A percentile compares a stretch with the other conserved stretches of the same genome.
Conservation (phyloP, 805 yeast species). For the Tetrapisispora fleetii region DNA sequence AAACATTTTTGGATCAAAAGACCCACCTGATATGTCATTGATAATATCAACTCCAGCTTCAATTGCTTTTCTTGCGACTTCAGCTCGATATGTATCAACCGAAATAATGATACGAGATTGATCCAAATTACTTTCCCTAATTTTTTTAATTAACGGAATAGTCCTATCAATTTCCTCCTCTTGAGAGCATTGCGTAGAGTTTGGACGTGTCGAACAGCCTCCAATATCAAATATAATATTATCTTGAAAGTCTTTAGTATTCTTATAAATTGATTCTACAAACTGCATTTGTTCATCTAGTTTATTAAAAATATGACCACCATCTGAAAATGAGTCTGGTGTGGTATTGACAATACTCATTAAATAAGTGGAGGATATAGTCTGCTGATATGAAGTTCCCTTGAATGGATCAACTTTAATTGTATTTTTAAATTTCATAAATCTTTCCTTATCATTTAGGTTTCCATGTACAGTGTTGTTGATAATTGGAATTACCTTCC, state of each 20-base stretch:
- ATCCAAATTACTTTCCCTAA: slow-evolving; percentile 36
- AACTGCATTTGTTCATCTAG: slow-evolving; percentile 34
- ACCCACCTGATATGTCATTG: slow-evolving; percentile 83
- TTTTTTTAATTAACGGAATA: slow-evolving; percentile 54
- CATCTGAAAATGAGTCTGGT: slow-evolving; percentile 94
- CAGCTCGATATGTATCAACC: slow-evolving; percentile 77
- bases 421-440: slow-evolving; percentile 19
- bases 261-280: slow-evolving; percentile 40
- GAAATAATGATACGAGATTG: slow-evolving; percentile 47
- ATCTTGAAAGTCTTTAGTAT: slow-evolving; percentile 43
- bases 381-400: slow-evolving; percentile 27
- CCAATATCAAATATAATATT: slow-evolving; percentile 71
- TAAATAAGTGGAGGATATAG: slow-evolving; percentile 39
- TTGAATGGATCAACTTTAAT: slow-evolving; percentile 38
- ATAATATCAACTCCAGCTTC: slow-evolving; percentile 79
- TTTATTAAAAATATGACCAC: slow-evolving; percentile 45
- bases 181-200: slow-evolving; percentile 48
- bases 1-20: slow-evolving; percentile 57
- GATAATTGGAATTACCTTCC: slow-evolving; percentile 39
- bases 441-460: slow-evolving; percentile 7
- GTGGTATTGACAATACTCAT: slow-evolving; percentile 90
- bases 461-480: slow-evolving; percentile 10
- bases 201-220: slow-evolving; percentile 91
- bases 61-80: slow-evolving; percentile 63
- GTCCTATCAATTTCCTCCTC: slow-evolving; percentile 67